Base-by-base conservation (phyloP, 2,329 filamentous ascomycete species). In the Botrytis sinoallii region DNA sequence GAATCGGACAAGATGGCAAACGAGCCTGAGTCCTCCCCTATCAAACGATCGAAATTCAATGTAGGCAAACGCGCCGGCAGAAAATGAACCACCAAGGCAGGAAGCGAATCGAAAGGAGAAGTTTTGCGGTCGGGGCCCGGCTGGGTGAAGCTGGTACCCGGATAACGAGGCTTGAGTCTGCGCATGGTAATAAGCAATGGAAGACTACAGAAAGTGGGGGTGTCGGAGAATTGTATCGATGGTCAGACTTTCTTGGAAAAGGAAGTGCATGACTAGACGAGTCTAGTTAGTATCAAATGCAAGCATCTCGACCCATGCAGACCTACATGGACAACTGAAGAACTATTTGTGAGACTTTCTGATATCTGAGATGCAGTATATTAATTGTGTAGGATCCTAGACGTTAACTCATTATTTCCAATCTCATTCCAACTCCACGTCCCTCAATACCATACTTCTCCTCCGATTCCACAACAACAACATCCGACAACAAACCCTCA, bases 121-220 rank as follows among this genome's bases (percentile, higher is more conserved):
- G 1, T 25, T 16, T 1, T 9, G 0, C 25, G 14, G 12, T 3
- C 16, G 10, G 25, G 32, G n/a, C 6, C 1, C 22, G 35, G 7
- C 42, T 57, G 5, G 3, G 40, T 22, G 46, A 25, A 22, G 7
- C 16, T 42, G n/a, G 25, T 25, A 32, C 20, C 7, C 3, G 22
- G 18, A 42, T 1, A 16, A 55, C 6, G n/a, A 32, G 18, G 25
- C 25, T 68, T 68, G 38, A 68, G 48, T 40, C 10, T 40, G 20
- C 22, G 35, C 25, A 22, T 63, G 6, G 12, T 6, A n/a, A 40
- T 3, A 9, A 48, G 35, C 35, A 68, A 16, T 38, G 48, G 48
- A 68, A 42, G 25, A 6, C 20, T 68, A 29, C 3, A 55, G 40
- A 40, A 20, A 25, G n/a, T 1, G 1, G 8, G 16, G 7, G 35